Evolutionary conservation across 768 basidiomycete genomes (phyloP), one percentile per base, ranked within the genome.

Genomic region (Mycena filopes): DNA sequence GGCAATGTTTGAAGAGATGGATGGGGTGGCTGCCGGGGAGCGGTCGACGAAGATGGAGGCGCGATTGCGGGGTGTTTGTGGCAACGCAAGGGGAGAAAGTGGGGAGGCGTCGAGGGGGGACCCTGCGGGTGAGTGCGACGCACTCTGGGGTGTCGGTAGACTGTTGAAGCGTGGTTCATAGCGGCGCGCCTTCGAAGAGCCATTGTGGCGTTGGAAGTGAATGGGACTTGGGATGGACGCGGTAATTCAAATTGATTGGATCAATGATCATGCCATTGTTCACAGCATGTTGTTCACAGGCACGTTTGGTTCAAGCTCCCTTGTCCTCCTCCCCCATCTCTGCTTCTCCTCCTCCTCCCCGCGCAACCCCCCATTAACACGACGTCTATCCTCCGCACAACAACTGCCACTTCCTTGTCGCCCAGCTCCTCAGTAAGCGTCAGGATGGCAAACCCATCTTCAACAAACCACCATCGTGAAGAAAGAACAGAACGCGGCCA

Each of bases 391-490:
- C 81, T 87, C 77, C 86, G 85, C 70, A 75, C 82, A 25, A 75
- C 75, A 58, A 86, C 90, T 60, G 80, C 86, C 62, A 87, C 88
- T 72, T 91, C 91, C 85, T 83, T 93, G 85, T 93, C 93, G 86
- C 90, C 92, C 62, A 83, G 82, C 76, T 82, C 82, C 66, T 85
- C 84, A 67, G 80, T 83, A 69, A 84, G 83, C 79, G 81, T 87
- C 80, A 91, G 90, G 84, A 95, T 95, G 93, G 93, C 93, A 66
- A 88, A 92, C 79, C 92, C 92, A 56, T 93, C 92, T 31, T 93
- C 93, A 26, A 94, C 93, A n/a, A n/a, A n/a, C n/a, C n/a, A n/a
- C 31, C 92, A 92, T 70, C 88, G 83, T 65, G 84, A 87, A 46
- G 81, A 89, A 74, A 36, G 36, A 9, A 89, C 83, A 62, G 88